Conservation (phyloP, 129 eudicot species). For the Heracleum sosnowskyi region DNA sequence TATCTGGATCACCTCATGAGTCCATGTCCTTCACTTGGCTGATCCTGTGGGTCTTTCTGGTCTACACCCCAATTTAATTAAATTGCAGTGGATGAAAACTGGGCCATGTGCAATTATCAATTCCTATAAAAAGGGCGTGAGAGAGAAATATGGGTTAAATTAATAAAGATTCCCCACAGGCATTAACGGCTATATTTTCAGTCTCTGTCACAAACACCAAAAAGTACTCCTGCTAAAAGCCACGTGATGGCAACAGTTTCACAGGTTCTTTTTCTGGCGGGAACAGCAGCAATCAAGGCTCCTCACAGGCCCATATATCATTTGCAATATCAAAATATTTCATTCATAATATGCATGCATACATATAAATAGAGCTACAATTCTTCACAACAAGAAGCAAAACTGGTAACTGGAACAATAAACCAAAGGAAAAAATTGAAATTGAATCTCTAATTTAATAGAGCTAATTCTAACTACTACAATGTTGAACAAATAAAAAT, state of each 20-base stretch:
- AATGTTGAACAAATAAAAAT: neutral
- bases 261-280: neutral
- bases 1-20: neutral
- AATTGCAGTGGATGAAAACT: neutral
- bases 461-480: neutral
- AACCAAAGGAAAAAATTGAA: neutral
- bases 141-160: neutral
- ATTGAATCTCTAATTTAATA: slow-evolving; percentile 18
- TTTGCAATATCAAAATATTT: neutral
- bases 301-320: neutral
- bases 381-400: neutral
- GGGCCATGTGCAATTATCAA: neutral
- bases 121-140: neutral
- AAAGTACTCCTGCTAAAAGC: neutral
- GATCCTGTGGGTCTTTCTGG: slow-evolving; percentile 12
- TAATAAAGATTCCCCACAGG: neutral
- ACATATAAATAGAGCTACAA: too few relatives aligned
- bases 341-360: neutral
- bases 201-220: slow-evolving; percentile 12
- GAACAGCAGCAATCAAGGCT: neutral
- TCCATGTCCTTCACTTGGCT: slow-evolving; percentile 6
- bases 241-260: slow-evolving; percentile 28
- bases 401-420: neutral
- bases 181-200: slow-evolving; percentile 19
- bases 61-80: neutral